Evolutionary conservation across 2,329 filamentous ascomycete species (phyloP).

Genomic region (Fusarium succisae): DNA sequence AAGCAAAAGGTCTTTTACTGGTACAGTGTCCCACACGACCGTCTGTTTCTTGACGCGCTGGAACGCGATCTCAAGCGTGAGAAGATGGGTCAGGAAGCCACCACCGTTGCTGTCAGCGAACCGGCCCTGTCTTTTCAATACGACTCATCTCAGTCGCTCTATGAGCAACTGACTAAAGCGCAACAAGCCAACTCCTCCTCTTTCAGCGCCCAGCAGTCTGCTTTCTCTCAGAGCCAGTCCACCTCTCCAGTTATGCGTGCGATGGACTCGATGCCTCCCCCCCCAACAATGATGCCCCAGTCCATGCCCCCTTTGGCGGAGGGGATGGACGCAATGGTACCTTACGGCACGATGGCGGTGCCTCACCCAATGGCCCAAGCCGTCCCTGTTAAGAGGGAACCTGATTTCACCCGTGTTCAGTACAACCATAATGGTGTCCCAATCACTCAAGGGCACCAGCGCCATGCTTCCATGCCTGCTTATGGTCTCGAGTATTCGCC

Average conservation of each 20-base stretch:
- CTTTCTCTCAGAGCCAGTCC: conserved; percentile 79
- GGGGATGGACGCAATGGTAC: conserved; percentile 77
- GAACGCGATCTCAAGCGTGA: conserved; percentile 98
- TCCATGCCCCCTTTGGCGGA: conserved; percentile 66
- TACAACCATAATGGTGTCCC: conserved; percentile 94
- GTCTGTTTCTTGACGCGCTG: conserved; percentile 95
- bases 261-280: conserved; percentile 93
- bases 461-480: conserved; percentile 97
- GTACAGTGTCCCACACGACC: conserved; percentile 98
- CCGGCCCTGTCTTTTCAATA: conserved; percentile 98
- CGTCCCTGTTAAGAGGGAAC: conserved; percentile 82
- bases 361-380: conserved; percentile 74
- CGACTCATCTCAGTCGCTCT: conserved; percentile 98
- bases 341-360: conserved; percentile 76
- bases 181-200: conserved; percentile 99
- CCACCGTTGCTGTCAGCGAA: conserved; percentile 95
- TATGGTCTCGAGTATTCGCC: conserved; percentile 97
- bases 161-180: conserved; percentile 98
- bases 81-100: conserved; percentile 99
- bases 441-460: conserved; percentile 83
- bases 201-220: conserved; percentile 82
- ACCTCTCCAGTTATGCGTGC: conserved; percentile 89
- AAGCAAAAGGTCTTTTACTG: conserved; percentile 99
- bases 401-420: conserved; percentile 82
- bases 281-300: conserved; percentile 79